phyloP scores from a whole-genome alignment of 805 yeast genomes.

The Zygotorulaspora chibaensis region DNA sequence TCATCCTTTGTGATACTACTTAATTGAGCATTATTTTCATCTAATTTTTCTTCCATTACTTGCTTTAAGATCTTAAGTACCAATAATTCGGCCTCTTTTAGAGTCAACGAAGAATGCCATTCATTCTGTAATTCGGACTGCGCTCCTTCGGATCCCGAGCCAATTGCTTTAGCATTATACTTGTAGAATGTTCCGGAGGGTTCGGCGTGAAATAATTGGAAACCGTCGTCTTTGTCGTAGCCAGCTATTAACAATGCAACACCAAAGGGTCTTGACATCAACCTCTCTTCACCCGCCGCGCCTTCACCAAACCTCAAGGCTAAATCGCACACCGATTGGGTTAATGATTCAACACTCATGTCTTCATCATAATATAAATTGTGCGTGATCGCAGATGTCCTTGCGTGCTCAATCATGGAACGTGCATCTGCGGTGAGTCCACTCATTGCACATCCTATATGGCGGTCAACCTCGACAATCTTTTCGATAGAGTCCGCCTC shows the following conservation, averaged over 20 bases:
- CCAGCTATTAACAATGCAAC: conserved; percentile 97
- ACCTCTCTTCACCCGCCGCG: conserved; percentile 88
- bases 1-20: conserved; percentile 83
- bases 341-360: conserved; percentile 85
- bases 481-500: conserved; percentile 94
- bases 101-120: conserved; percentile 86
- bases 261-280: conserved; percentile 97
- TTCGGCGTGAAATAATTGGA: conserved; percentile 97
- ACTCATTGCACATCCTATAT: conserved; percentile 97
- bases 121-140: conserved; percentile 96
- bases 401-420: conserved; percentile 97
- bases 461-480: conserved; percentile 89
- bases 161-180: conserved; percentile 98
- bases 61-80: conserved; percentile 88
- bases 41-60: conserved; percentile 98
- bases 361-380: conserved; percentile 86
- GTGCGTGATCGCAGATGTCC: conserved; percentile 85
- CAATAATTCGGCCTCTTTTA: conserved; percentile 88
- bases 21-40: conserved; percentile 90
- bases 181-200: conserved; percentile 98
- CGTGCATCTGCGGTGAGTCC: conserved; percentile 99
- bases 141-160: conserved; percentile 98
- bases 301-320: conserved; percentile 97
- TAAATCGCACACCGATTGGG: conserved; percentile 95
- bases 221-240: conserved; percentile 85